phyloP scores from a whole-genome alignment of 345 rosid species.

The Citrus sinensis region DNA sequence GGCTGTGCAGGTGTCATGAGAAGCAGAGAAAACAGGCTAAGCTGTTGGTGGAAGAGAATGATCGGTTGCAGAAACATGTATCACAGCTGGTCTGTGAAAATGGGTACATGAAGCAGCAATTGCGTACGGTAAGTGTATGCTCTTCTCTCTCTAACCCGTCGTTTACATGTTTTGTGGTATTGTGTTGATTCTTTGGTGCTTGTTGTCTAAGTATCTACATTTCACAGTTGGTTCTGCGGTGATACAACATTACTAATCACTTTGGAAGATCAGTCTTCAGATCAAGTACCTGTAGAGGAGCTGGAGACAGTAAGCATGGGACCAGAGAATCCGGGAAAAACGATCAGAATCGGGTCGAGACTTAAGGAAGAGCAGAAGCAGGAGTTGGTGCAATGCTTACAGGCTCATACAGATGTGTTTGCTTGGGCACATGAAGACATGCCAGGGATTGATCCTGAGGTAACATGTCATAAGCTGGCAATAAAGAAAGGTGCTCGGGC shows the following conservation, averaged over 20 bases:
- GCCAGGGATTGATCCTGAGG: too few relatives aligned
- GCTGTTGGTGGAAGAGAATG: conserved; percentile 96
- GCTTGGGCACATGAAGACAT: too few relatives aligned
- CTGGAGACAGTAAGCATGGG: too few relatives aligned
- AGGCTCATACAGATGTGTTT: too few relatives aligned
- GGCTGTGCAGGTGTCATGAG: conserved; percentile 80
- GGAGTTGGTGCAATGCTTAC: too few relatives aligned
- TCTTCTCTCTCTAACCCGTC: conserved; percentile 3
- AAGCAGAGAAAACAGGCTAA: conserved; percentile 96
- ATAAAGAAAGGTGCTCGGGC: too few relatives aligned
- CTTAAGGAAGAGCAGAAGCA: too few relatives aligned
- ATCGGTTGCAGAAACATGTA: conserved; percentile 94
- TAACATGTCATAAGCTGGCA: too few relatives aligned
- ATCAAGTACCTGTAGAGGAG: background rate
- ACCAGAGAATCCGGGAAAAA: too few relatives aligned
- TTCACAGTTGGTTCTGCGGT: background rate
- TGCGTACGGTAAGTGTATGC: conserved; percentile 56
- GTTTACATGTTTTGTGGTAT: background rate
- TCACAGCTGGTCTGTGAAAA: conserved; percentile 95
- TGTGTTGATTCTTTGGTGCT: background rate
- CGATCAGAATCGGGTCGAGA: too few relatives aligned
- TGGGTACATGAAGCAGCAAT: conserved; percentile 82
- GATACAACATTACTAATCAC: background rate
- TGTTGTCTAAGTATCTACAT: background rate
- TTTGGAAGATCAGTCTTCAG: background rate